Percentiles rank a stretch among this genome's conserved stretches.
Evolutionary conservation across 2,329 filamentous ascomycete species (phyloP).

Genomic region (Penicillium sp.): DNA sequence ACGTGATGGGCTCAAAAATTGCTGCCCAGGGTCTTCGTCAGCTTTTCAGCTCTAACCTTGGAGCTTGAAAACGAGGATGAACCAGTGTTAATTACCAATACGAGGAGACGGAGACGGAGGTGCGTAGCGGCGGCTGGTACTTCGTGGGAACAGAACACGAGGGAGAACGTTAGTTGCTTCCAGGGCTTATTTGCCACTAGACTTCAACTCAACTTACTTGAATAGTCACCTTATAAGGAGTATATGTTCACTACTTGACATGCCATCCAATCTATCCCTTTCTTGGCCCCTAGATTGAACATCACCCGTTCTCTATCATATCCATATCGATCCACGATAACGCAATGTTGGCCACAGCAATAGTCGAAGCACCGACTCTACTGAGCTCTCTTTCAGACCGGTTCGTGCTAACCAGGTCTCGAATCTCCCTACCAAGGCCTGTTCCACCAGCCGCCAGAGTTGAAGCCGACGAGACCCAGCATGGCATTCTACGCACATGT

Average conservation of each 20-base stretch:
- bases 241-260: not conserved
- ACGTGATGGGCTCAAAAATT: not conserved
- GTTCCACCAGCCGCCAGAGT: not conserved
- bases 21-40: not conserved
- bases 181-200: not conserved
- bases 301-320: not conserved
- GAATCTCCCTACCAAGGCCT: not conserved
- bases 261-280: conserved; percentile 1
- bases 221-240: not conserved
- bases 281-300: not conserved
- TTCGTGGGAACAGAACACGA: not conserved
- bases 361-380: not conserved
- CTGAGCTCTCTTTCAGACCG: not conserved
- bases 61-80: not conserved
- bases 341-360: not conserved
- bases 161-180: not conserved
- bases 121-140: too few species aligned
- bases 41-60: not conserved
- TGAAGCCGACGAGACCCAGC: not conserved
- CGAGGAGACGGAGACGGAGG: not conserved
- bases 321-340: not conserved
- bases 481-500: not conserved
- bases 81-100: not conserved
- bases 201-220: not conserved
- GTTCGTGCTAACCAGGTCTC: not conserved